These are phyloP conservation scores for Brasenia schreberi DNA, from an alignment of 164 flowering plant genomes.

Conservation along the genomic window DNA sequence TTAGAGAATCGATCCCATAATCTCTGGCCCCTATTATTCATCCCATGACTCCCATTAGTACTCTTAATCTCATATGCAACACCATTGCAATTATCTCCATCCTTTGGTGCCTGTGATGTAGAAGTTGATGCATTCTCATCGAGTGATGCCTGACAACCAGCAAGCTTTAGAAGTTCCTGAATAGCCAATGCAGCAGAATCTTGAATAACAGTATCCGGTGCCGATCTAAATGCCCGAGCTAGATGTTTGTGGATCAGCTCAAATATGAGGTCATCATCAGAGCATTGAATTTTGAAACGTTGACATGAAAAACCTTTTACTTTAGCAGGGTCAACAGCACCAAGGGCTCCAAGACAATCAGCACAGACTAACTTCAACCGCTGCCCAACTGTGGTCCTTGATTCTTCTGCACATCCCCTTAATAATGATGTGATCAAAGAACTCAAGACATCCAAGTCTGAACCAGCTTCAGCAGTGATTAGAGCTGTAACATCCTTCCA, in stretches of 20 bases:
- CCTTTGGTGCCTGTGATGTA: no score
- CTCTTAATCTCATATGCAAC: no score
- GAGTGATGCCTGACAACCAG: slow-evolving; percentile 91
- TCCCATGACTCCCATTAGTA: no score
- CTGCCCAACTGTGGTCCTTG: slow-evolving; percentile 81
- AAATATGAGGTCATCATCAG: slow-evolving; percentile 97
- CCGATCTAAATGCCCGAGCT: slow-evolving; percentile 94
- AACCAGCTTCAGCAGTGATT: slow-evolving; percentile 46
- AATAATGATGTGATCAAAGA: slow-evolving; percentile 72
- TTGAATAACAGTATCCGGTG: slow-evolving; percentile 85
- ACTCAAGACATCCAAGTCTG: slow-evolving; percentile 68
- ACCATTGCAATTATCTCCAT: no score
- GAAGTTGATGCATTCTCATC: slow-evolving; percentile 47
- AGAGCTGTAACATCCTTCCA: slow-evolving; percentile 57
- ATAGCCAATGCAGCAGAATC: slow-evolving; percentile 98
- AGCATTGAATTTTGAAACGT: slow-evolving; percentile 92
- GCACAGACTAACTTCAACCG: slow-evolving; percentile 86
- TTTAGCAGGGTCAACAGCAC: slow-evolving; percentile 98
- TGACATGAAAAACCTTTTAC: slow-evolving; percentile 48
- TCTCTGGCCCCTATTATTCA: no score
- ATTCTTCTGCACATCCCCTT: slow-evolving; percentile 95
- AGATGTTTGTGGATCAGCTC: slow-evolving; percentile 95
- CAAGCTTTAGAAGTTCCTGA: slow-evolving; percentile 92
- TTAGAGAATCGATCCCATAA: slow-evolving; percentile 93
- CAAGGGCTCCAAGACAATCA: slow-evolving; percentile 92